Evolutionary conservation across 495 filamentous ascomycete species (phyloP), one percentile per base, ranked within the genome.

Genomic region (Talaromyces ruber): DNA sequence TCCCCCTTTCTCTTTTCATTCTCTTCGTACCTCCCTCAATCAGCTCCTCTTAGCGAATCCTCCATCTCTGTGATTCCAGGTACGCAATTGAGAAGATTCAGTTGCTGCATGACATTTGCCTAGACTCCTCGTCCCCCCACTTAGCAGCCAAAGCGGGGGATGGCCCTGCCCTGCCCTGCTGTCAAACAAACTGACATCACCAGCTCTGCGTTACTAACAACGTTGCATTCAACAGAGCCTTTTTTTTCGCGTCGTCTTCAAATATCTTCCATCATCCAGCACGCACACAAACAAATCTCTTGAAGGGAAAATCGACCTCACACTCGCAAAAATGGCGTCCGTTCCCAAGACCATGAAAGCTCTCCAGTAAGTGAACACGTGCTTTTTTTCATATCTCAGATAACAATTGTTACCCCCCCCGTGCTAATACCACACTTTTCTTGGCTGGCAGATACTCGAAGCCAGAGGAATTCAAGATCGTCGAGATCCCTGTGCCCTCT

Each of bases 281-380:
- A 6, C 43, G n/a, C 6, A 21, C 43, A 47, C 2, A 11, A 37
- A 47, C 14, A 0, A 47, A 47, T 47, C 3, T 47, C 43, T 3
- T 21, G 6, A 22, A 22, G 7, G 9, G 6, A 47, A 47, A 47
- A 47, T 21, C 8, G n/a, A 18, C 18, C 18, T 47, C n/a, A 47
- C 43, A 47, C 43, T 34, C 28, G 54, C 54, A 34, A 57, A 57
- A 25, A 57, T 57, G 54, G 28, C 54, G 8, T 57, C 54, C 28
- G n/a, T 86, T 34, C 84, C 84, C 24, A 72, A 78, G 69, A 76
- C 81, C 34, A 86, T 86, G 84, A 83, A 82, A 67, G 84, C 84
- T 67, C 78, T 86, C 64, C 76, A 76, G 82, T 82, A 59, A 43
- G 29, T 57, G 16, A 18, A 29, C 54, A 14, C 34, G 34, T 39